Conservation (phyloP, 768 basidiomycete genomes). For the Sarcodon sp. region DNA sequence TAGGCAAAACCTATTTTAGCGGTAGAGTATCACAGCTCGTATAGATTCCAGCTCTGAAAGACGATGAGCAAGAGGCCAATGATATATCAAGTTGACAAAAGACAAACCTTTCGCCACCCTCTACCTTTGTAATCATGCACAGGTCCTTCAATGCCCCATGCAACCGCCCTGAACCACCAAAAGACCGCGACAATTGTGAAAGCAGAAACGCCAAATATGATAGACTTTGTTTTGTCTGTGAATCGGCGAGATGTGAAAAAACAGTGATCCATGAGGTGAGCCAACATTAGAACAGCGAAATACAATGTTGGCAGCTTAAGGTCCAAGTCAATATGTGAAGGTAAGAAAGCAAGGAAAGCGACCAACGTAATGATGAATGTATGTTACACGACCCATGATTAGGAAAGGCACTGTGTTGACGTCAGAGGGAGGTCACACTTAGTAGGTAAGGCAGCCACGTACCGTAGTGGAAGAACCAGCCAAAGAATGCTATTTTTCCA, state of each 20-base stretch:
- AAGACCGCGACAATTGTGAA: conserved; percentile 60
- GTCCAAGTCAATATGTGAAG: neutral
- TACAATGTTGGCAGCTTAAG: conserved; percentile 86
- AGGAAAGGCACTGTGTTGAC: conserved; percentile 72
- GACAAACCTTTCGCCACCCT: conserved; percentile 55
- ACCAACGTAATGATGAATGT: conserved; percentile 91
- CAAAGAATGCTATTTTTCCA: conserved; percentile 79
- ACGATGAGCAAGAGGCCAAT: neutral
- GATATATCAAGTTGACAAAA: neutral
- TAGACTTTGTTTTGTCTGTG: conserved; percentile 49
- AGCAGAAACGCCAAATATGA: conserved; percentile 54
- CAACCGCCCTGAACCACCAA: conserved; percentile 90
- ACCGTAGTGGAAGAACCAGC: conserved; percentile 91
- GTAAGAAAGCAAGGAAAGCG: neutral
- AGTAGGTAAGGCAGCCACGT: neutral
- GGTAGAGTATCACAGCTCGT: conserved; percentile 11
- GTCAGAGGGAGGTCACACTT: conserved; percentile 3
- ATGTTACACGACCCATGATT: conserved; percentile 96
- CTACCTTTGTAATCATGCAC: conserved; percentile 70
- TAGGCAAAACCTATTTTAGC: conserved; percentile 4
- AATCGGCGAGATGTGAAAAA: conserved; percentile 68
- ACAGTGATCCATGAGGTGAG: conserved; percentile 87
- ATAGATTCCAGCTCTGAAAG: conserved; percentile 23
- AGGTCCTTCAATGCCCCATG: conserved; percentile 89
- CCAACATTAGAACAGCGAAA: conserved; percentile 88